Percentiles rank a stretch among this genome's conserved stretches.
phyloP scores from a whole-genome alignment of 2,329 filamentous ascomycete genomes.

The Ophiostoma ulmi region DNA sequence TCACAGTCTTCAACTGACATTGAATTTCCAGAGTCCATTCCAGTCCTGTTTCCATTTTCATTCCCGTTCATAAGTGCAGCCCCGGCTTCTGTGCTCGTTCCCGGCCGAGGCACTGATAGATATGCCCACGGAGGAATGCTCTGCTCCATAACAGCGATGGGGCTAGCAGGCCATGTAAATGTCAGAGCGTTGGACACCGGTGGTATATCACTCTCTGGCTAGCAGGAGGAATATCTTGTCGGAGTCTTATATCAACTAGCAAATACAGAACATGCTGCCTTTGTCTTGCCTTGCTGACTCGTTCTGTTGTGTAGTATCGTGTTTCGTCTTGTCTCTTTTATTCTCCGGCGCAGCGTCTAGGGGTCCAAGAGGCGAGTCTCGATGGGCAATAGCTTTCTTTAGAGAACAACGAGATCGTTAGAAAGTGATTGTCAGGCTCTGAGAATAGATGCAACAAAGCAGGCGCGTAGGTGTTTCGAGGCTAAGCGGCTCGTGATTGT shows the following conservation, averaged over 20 bases:
- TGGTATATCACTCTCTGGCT: background rate
- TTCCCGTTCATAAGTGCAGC: background rate
- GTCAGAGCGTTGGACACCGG: background rate
- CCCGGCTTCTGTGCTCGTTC: background rate
- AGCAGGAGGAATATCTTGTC: background rate
- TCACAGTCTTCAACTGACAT: background rate
- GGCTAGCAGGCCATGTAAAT: slow-evolving; percentile 14
- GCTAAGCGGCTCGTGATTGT: slow-evolving; percentile 7
- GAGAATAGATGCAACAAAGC: background rate
- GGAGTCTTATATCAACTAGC: background rate
- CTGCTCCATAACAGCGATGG: slow-evolving; percentile 16
- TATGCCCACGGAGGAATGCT: slow-evolving; percentile 12
- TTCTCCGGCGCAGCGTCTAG: background rate
- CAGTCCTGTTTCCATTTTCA: background rate
- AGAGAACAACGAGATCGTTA: background rate
- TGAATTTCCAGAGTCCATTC: background rate
- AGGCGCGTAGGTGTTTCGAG: background rate
- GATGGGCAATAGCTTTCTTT: background rate
- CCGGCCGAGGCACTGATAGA: slow-evolving; percentile 4
- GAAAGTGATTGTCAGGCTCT: background rate
- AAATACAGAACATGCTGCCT: background rate
- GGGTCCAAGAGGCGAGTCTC: background rate
- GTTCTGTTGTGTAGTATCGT: background rate
- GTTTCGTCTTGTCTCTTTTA: slow-evolving; percentile 8
- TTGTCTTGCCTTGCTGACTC: background rate